Percentiles rank a stretch among this genome's conserved stretches.
These are phyloP conservation scores for Clarireedia homoeocarpa DNA, from an alignment of 2,329 filamentous ascomycete genomes.

Conservation along the genomic window DNA sequence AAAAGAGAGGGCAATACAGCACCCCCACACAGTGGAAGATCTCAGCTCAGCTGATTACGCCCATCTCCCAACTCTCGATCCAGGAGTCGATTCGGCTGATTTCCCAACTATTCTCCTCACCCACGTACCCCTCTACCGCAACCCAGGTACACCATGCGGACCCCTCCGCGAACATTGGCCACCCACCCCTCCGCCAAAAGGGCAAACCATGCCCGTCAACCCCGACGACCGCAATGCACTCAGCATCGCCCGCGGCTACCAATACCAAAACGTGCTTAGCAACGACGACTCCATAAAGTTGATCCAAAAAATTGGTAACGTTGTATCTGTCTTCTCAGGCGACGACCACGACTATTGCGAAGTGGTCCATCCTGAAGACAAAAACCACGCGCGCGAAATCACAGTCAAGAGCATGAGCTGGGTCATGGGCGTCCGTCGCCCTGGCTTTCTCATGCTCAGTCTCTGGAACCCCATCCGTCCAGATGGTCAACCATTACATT, in stretches of 20 bases:
- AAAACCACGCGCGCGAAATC: slow-evolving; percentile 65
- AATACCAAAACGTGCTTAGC: slow-evolving; percentile 92
- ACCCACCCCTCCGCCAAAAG: slow-evolving; percentile 54
- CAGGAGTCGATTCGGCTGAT: slow-evolving; percentile 41
- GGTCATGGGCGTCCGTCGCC: slow-evolving; percentile 88
- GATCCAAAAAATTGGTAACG: slow-evolving; percentile 69
- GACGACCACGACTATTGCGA: slow-evolving; percentile 99
- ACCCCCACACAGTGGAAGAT: slow-evolving; percentile 53
- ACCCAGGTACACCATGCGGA: slow-evolving; percentile 78
- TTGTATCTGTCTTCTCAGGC: slow-evolving; percentile 83
- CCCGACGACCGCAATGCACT: slow-evolving; percentile 73
- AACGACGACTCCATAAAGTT: slow-evolving; percentile 68
- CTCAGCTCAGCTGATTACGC: slow-evolving; percentile 31
- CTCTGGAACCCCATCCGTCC: slow-evolving; percentile 84
- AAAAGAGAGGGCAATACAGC: slow-evolving; percentile 43
- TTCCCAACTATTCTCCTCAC: slow-evolving; percentile 85
- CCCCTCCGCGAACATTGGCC: slow-evolving; percentile 79
- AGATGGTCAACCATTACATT: slow-evolving; percentile 39
- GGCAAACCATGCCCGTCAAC: slow-evolving; percentile 43
- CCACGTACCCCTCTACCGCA: slow-evolving; percentile 83
- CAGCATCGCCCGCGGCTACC: slow-evolving; percentile 70
- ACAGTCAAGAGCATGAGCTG: slow-evolving; percentile 93
- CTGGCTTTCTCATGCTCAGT: slow-evolving; percentile 81
- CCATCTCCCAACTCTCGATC: slow-evolving; percentile 34
- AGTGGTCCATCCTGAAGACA: slow-evolving; percentile 57